Base-by-base conservation (phyloP, 345 rosid species). In the Anacardium occidentale region DNA sequence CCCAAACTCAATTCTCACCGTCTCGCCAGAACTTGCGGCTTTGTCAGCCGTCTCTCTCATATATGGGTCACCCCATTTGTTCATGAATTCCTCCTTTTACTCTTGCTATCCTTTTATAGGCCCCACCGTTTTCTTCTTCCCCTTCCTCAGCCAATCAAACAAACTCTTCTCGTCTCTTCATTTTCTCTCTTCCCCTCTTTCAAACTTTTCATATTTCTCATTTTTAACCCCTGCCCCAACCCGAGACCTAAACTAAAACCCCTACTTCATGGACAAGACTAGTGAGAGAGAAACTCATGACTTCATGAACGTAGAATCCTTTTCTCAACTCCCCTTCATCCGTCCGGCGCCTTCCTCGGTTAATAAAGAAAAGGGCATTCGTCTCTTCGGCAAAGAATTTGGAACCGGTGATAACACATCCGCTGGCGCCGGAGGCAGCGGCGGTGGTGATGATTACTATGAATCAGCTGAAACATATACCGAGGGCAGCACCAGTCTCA, bases 331-430 rank as follows among this genome's bases (percentile, higher is more conserved):
- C 60, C 91, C 91, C 18, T 86, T 91, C 76, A 84, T 90, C 73
- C 94, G 96, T 66, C 96, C 92, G 2, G 78, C 94, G 42, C 42
- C 42, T 37, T 9, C 42, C 21, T 91, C 88, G 17, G 68, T 81
- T 9, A 37, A 37, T 45, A 76, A 87, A 83, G 83, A 90, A 69
- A 78, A 87, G 83, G 75, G 79, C 55, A 84, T 95, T 72, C 96
- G 97, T 52, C 97, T 95, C 67, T 95, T 95, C 62, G 99, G 99
- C 70, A 88, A 84, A 57, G 94, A 95, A 24, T 90, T 95, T 69
- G 87, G 87, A 0, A 77, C 77, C n/a, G 76, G 59, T 20, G 76
- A 24, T 21, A 37, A 37, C 42, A 37, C 42, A 37, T 37, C 42
- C 10, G 42, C 42, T 6, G 42, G 42, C 42, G 42, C 24, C 20